Evolutionary conservation across 768 basidiomycete genomes (phyloP), one percentile per base, ranked within the genome.

Genomic region (Xerocomus brunneocitrinus): DNA sequence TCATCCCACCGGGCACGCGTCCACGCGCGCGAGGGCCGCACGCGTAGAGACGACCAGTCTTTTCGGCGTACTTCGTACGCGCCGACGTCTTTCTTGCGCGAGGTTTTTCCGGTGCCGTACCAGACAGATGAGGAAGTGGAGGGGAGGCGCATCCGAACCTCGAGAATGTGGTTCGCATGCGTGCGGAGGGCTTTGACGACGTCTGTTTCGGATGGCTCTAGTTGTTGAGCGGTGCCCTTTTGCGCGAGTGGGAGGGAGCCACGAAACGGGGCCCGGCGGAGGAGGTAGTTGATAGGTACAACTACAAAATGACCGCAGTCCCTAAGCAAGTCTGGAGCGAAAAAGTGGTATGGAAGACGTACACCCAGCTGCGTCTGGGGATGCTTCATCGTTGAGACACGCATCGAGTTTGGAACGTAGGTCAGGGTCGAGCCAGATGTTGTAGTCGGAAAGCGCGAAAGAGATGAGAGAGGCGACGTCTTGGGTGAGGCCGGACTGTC

Each of bases 361-460:
- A 84, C 85, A 87, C 55, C 77, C 76, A 38, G 77, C 70, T 8
- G 69, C 63, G 22, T 58, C 54, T 27, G 50, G 49, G 5, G 54
- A 35, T 0, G 27, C 35, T 8, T 52, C 61, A 19, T 55, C 49
- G 9, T 9, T 53, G 55, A 62, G 32, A 64, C 59, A 53, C 27
- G 63, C 54, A 35, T 81, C 80, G 13, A 85, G 68, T 30, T 70
- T 75, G 48, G 75, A 67, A 25, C 80, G 71, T 9, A 88, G 62
- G 47, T 83, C 81, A 0, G 77, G 67, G 60, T 88, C 79, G 3
- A 67, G 62, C 88, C 87, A 91, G 8, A 90, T 64, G 8, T 77
- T 74, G 66, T 89, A 80, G 61, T 89, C 80, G 5, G 88, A 87
- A n/a, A 92, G 69, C 0, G 87, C 77, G 4, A 91, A 76, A 2